phyloP scores from a whole-genome alignment of 2,329 filamentous ascomycete genomes.

The Lithohypha guttulata region DNA sequence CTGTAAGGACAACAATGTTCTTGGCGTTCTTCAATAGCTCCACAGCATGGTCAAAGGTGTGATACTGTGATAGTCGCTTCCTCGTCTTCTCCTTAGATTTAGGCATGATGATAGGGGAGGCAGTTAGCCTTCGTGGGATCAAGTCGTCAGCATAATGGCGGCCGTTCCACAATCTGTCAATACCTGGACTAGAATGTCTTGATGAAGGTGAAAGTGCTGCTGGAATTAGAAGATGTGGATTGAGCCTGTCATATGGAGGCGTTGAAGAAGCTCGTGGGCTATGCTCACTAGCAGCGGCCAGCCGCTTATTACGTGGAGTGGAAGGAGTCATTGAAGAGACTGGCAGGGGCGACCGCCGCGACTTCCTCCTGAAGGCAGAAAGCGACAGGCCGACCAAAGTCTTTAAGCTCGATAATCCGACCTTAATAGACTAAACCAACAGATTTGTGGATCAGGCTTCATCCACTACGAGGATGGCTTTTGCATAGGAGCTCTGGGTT shows the following conservation, averaged over 20 bases:
- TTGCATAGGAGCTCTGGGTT: no score
- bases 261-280: conserved; percentile 3
- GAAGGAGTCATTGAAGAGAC: no score
- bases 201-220: conserved; percentile 1
- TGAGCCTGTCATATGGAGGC: not conserved
- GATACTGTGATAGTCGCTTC: conserved; percentile 46
- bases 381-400: no score
- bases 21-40: conserved; percentile 58
- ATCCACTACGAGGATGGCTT: no score
- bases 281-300: not conserved
- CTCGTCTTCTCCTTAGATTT: conserved; percentile 8
- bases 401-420: no score
- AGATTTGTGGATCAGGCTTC: no score
- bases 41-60: conserved; percentile 80
- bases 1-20: conserved; percentile 89
- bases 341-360: no score
- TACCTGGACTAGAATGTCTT: conserved; percentile 7
- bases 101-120: not conserved
- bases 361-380: no score
- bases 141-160: conserved; percentile 8
- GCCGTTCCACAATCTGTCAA: conserved; percentile 8
- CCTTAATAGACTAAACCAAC: no score
- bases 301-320: conserved; percentile 3
- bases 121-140: conserved; percentile 8
- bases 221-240: conserved; percentile 2